Percentiles rank a stretch among this genome's conserved stretches.
Conservation (phyloP, 257 asterid species). For the Avicennia marina region DNA sequence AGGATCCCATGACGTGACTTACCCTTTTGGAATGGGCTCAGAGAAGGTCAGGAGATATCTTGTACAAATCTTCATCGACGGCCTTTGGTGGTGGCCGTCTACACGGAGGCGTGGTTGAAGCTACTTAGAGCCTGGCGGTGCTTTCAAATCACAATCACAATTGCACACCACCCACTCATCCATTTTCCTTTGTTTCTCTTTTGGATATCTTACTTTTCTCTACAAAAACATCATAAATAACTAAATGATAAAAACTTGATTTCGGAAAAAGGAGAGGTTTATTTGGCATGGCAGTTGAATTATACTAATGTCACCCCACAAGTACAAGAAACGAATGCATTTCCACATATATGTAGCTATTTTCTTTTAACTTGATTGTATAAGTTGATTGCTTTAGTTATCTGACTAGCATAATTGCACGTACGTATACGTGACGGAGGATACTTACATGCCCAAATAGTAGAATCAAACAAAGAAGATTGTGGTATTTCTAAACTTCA, state of each 20-base stretch:
- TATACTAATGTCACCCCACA: background rate
- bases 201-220: constrained; percentile 21
- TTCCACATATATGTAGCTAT: too few species aligned
- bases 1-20: too few species aligned
- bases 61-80: constrained; percentile 53
- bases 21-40: constrained; percentile 30
- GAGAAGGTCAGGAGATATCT: constrained; percentile 45
- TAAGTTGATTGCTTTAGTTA: too few species aligned
- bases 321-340: too few species aligned
- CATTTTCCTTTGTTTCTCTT: constrained; percentile 14
- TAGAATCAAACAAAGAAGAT: background rate
- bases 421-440: too few species aligned
- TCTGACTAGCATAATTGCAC: too few species aligned
- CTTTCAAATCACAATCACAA: constrained; percentile 22
- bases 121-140: constrained; percentile 18
- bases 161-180: constrained; percentile 41
- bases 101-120: constrained; percentile 21
- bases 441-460: background rate
- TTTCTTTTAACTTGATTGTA: too few species aligned
- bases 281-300: too few species aligned
- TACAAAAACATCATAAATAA: constrained; percentile 1
- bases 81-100: constrained; percentile 29
- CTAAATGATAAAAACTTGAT: too few species aligned
- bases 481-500: too few species aligned
- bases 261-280: too few species aligned